Conservation (phyloP, 164 flowering plant species). For the Dillenia suffruticosa region DNA sequence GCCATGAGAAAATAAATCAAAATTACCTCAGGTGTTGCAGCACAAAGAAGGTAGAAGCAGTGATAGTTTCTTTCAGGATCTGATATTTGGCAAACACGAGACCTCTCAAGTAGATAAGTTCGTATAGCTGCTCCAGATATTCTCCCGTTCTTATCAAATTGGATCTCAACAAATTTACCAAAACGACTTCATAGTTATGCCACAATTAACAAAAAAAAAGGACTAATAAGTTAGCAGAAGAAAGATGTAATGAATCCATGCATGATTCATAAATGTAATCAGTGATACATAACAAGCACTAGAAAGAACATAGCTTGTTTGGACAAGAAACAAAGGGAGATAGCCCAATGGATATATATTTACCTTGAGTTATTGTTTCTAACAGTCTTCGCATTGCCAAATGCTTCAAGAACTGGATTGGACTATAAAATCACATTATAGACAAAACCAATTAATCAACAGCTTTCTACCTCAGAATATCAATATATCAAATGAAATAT, state of each 20-base stretch:
- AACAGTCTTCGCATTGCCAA: slow-evolving; percentile 85
- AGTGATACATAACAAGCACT: neutral
- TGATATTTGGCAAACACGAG: slow-evolving; percentile 85
- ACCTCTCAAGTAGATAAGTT: slow-evolving; percentile 76
- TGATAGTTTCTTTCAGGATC: slow-evolving; percentile 85
- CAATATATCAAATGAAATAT: neutral
- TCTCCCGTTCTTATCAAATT: slow-evolving; percentile 76
- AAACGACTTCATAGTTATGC: slow-evolving; percentile 54
- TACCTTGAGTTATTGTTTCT: slow-evolving; percentile 86
- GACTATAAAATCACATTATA: slow-evolving; percentile 40
- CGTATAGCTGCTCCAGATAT: slow-evolving; percentile 83
- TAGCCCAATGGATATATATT: neutral
- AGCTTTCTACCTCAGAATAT: neutral
- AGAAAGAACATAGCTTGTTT: neutral
- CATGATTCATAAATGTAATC: neutral
- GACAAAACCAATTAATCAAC: slow-evolving; percentile 5
- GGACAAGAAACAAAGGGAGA: neutral
- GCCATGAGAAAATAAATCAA: neutral
- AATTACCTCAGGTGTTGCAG: slow-evolving; percentile 81
- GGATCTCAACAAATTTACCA: slow-evolving; percentile 85
- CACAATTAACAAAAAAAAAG: slow-evolving; percentile 9
- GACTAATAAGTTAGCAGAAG: slow-evolving; percentile 8
- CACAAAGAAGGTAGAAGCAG: slow-evolving; percentile 81
- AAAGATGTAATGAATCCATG: neutral
- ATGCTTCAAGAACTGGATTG: slow-evolving; percentile 87